Evolutionary conservation across 306 rosid genomes (phyloP).

Genomic region (Ormosia emarginata): DNA sequence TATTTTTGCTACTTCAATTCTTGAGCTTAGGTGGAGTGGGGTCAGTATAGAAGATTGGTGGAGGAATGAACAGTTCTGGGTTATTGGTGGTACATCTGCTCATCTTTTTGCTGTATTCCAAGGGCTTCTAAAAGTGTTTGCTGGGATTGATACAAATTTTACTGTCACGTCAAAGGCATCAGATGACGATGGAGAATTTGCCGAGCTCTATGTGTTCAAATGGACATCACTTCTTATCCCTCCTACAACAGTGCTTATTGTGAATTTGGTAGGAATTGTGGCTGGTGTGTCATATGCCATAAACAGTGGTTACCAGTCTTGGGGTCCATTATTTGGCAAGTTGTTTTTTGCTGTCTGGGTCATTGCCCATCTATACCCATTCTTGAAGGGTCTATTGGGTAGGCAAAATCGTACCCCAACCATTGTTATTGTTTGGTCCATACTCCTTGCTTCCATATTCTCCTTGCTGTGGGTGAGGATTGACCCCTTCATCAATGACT

Average conservation of each 20-base stretch:
- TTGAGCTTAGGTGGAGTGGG: constrained; percentile 99
- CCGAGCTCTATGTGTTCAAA: constrained; percentile 85
- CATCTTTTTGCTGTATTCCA: constrained; percentile 98
- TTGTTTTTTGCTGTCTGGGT: constrained; percentile 91
- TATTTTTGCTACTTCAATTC: constrained; percentile 84
- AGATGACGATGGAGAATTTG: constrained; percentile 84
- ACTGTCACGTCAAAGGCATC: constrained; percentile 90
- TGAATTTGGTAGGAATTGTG: constrained; percentile 83
- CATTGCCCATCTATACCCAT: constrained; percentile 84
- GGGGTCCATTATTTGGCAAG: constrained; percentile 92
- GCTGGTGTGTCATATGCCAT: constrained; percentile 88
- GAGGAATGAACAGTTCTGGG: constrained; percentile 99
- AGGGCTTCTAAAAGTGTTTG: constrained; percentile 92
- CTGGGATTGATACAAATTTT: constrained; percentile 88
- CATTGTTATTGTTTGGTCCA: constrained; percentile 85
- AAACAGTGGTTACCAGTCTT: constrained; percentile 90
- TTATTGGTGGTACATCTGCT: constrained; percentile 97
- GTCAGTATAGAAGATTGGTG: constrained; percentile 98
- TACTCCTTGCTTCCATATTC: constrained; percentile 88
- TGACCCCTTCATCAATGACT: constrained; percentile 62
- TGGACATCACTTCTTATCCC: constrained; percentile 96
- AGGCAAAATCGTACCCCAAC: constrained; percentile 89
- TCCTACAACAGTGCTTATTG: constrained; percentile 85
- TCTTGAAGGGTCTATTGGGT: constrained; percentile 93
- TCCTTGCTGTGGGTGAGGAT: constrained; percentile 93